phyloP scores from a whole-genome alignment of 768 basidiomycete genomes.

The Daedaleopsis sinensis region DNA sequence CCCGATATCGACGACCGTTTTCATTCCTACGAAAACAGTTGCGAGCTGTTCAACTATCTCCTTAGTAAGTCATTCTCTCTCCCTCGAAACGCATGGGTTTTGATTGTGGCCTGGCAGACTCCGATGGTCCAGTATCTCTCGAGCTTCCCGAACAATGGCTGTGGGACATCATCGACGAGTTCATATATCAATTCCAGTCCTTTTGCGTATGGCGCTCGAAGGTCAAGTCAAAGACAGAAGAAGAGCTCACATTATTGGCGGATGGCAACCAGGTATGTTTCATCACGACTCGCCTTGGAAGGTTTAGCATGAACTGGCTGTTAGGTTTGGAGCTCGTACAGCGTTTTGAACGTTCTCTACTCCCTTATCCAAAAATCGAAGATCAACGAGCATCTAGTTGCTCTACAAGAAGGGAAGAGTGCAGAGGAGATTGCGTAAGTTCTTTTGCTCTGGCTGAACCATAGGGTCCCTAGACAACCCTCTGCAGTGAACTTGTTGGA shows the following conservation, averaged over 20 bases:
- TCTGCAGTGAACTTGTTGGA: conserved; percentile 74
- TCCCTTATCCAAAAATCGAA: conserved; percentile 97
- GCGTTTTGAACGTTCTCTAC: conserved; percentile 96
- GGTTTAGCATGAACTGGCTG: neutral
- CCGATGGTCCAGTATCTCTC: conserved; percentile 90
- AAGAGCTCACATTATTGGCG: conserved; percentile 81
- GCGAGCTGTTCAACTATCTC: conserved; percentile 97
- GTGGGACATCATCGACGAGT: conserved; percentile 97
- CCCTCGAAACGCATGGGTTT: neutral
- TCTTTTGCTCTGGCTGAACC: neutral
- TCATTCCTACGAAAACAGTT: conserved; percentile 97
- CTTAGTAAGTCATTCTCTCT: conserved; percentile 65
- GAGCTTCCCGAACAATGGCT: conserved; percentile 97
- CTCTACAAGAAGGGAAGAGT: conserved; percentile 78
- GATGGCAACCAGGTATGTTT: conserved; percentile 63
- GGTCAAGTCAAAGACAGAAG: conserved; percentile 82
- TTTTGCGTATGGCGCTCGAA: conserved; percentile 93
- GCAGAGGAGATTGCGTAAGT: conserved; percentile 84
- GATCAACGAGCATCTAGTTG: conserved; percentile 90
- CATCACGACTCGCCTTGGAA: neutral
- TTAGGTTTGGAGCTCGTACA: conserved; percentile 97
- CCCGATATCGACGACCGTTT: conserved; percentile 98
- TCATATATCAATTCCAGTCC: conserved; percentile 97
- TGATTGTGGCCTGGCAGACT: conserved; percentile 53
- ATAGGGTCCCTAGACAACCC: conserved; percentile 10